Evolutionary conservation across 768 basidiomycete species (phyloP).

Genomic region (Macrolepiota albuminosa): DNA sequence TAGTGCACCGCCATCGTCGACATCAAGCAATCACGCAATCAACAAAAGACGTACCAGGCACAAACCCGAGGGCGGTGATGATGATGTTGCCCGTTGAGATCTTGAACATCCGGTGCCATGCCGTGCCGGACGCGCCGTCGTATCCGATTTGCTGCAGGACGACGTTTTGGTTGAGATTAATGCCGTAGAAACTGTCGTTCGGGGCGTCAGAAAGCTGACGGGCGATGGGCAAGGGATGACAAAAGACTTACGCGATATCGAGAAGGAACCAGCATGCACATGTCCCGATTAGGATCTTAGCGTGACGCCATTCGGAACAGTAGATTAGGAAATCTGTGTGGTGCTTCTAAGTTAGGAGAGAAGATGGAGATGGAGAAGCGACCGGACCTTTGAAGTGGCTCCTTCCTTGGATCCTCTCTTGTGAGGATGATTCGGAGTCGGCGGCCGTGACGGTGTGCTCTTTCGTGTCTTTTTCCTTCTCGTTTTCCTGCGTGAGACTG

Average conservation of each 20-base stretch:
- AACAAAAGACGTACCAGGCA: constrained; percentile 47
- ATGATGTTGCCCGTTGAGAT: constrained; percentile 66
- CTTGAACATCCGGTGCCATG: constrained; percentile 65
- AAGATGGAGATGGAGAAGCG: background rate
- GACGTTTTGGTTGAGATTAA: constrained; percentile 68
- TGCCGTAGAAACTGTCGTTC: constrained; percentile 68
- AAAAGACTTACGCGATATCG: constrained; percentile 52
- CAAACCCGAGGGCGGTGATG: constrained; percentile 70
- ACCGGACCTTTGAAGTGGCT: constrained; percentile 47
- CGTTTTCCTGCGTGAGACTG: background rate
- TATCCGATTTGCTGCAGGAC: constrained; percentile 74
- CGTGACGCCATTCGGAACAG: constrained; percentile 70
- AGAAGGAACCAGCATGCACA: constrained; percentile 70
- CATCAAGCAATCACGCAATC: background rate
- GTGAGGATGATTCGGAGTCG: background rate
- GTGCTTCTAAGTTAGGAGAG: background rate
- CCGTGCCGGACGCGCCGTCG: constrained; percentile 48
- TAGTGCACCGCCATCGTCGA: background rate
- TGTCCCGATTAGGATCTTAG: constrained; percentile 64
- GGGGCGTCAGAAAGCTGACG: background rate
- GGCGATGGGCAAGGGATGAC: background rate
- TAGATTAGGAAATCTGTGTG: constrained; percentile 55
- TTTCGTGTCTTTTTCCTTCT: background rate
- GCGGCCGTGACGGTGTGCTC: background rate
- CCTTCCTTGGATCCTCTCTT: constrained; percentile 18